These are phyloP conservation scores for Euphorbia celastroides DNA, from an alignment of 441 rosid genomes.

Conservation along the genomic window DNA sequence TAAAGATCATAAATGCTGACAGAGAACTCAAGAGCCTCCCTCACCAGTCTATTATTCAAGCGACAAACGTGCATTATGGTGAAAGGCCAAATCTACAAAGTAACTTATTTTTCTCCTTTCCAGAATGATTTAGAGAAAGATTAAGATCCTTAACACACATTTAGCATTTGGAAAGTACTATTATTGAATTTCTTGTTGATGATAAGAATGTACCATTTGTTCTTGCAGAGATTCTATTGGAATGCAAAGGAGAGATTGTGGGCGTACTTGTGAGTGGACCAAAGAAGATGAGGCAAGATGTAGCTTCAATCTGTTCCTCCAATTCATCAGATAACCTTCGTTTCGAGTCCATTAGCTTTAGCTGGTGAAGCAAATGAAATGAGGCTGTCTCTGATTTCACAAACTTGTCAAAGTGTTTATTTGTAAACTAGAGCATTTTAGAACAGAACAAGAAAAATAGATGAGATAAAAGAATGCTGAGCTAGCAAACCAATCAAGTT, in stretches of 20 bases:
- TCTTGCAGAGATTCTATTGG: slow-evolving; percentile 38
- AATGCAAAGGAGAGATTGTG: slow-evolving; percentile 38
- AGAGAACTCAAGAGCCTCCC: slow-evolving; percentile 52
- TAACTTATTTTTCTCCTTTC: slow-evolving; percentile 25
- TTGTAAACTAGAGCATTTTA: not conserved
- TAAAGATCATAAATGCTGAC: slow-evolving; percentile 18
- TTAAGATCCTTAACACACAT: not conserved
- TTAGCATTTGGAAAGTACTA: not conserved
- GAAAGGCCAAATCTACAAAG: slow-evolving; percentile 65
- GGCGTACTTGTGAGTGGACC: slow-evolving; percentile 81
- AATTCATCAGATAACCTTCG: slow-evolving; percentile 40
- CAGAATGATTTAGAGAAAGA: not conserved
- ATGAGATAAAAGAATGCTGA: too few species aligned
- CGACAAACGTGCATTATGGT: slow-evolving; percentile 51
- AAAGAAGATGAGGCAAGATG: slow-evolving; percentile 62
- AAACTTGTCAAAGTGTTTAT: not conserved
- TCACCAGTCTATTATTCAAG: slow-evolving; percentile 37
- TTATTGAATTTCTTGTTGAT: not conserved
- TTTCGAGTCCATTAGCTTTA: slow-evolving; percentile 78
- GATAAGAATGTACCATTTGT: not conserved
- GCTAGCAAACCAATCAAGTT: not conserved
- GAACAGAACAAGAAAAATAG: too few species aligned
- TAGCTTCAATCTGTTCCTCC: slow-evolving; percentile 57
- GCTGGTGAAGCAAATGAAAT: slow-evolving; percentile 45
- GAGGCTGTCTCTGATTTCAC: not conserved